These are phyloP conservation scores for Brassica balearica DNA, from an alignment of 441 rosid genomes.

Conservation along the genomic window DNA sequence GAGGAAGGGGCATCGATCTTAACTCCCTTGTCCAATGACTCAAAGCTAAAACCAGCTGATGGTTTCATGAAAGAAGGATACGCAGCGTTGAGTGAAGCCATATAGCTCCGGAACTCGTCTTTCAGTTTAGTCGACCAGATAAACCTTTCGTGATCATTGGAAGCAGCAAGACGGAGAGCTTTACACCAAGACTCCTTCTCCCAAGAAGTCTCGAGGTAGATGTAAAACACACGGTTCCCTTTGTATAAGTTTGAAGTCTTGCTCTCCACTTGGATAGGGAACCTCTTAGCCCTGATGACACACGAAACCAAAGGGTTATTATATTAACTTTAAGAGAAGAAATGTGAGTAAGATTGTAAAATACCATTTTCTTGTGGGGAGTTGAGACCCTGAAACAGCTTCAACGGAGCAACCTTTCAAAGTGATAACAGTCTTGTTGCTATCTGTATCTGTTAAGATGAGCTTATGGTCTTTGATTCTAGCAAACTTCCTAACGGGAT, in stretches of 20 bases:
- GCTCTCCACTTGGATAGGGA: conserved; percentile 85
- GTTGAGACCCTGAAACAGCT: conserved; percentile 83
- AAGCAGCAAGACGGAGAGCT: conserved; percentile 93
- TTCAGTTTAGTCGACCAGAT: conserved; percentile 65
- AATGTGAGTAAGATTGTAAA: not conserved
- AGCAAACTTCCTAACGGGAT: conserved; percentile 67
- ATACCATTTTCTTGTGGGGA: conserved; percentile 87
- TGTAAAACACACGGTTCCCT: conserved; percentile 65
- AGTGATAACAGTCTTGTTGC: conserved; percentile 47
- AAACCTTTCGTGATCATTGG: conserved; percentile 59
- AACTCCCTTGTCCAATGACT: conserved; percentile 57
- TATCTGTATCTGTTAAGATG: conserved; percentile 59
- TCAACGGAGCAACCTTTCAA: conserved; percentile 71
- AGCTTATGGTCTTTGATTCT: conserved; percentile 66
- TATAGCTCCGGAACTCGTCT: conserved; percentile 65
- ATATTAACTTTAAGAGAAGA: not conserved
- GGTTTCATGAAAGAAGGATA: conserved; percentile 87
- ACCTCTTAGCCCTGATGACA: conserved; percentile 79
- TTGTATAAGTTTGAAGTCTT: conserved; percentile 61
- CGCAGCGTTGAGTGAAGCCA: conserved; percentile 65
- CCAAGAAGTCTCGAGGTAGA: conserved; percentile 94
- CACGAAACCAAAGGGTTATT: not conserved
- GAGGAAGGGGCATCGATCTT: conserved; percentile 69
- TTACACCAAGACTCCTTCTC: conserved; percentile 99
- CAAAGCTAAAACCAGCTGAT: conserved; percentile 55